Conservation (phyloP, 805 yeast genomes). For the Metschnikowia sp. region DNA sequence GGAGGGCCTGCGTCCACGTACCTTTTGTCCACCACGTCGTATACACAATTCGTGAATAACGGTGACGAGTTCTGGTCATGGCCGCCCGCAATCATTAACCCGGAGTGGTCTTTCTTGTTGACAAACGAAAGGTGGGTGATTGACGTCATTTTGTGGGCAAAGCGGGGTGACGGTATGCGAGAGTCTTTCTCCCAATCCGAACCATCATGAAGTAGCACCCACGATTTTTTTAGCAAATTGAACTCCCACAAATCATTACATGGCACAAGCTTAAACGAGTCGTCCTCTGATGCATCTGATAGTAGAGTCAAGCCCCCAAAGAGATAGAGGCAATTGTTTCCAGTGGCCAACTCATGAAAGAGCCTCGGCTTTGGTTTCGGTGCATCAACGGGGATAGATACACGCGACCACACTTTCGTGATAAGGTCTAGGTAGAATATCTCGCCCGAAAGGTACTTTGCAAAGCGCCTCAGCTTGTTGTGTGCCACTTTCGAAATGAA, state of each 20-base stretch:
- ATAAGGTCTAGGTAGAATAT: constrained; percentile 58
- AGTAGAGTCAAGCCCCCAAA: constrained; percentile 60
- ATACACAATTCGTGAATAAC: constrained; percentile 36
- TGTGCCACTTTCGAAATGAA: constrained; percentile 29
- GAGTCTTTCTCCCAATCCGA: constrained; percentile 18
- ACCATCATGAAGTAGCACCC: constrained; percentile 52
- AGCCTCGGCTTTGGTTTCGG: constrained; percentile 46
- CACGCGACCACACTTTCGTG: constrained; percentile 55
- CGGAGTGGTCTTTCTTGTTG: constrained; percentile 41
- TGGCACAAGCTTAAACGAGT: constrained; percentile 35
- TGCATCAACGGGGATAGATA: constrained; percentile 21
- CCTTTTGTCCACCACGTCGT: constrained; percentile 41
- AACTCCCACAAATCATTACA: constrained; percentile 70
- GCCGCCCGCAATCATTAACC: constrained; percentile 56
- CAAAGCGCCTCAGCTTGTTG: constrained; percentile 24
- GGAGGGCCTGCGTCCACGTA: constrained; percentile 25
- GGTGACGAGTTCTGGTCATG: constrained; percentile 32
- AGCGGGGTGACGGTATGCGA: constrained; percentile 40
- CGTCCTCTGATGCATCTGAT: constrained; percentile 15
- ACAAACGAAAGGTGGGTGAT: constrained; percentile 36
- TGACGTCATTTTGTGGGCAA: constrained; percentile 49
- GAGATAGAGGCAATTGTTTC: constrained; percentile 50
- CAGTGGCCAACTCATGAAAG: constrained; percentile 55
- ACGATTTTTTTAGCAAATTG: constrained; percentile 47
- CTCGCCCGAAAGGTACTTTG: constrained; percentile 57